Evolutionary conservation across 106 monocot genomes (phyloP).

Genomic region (Iris macrosiphon): DNA sequence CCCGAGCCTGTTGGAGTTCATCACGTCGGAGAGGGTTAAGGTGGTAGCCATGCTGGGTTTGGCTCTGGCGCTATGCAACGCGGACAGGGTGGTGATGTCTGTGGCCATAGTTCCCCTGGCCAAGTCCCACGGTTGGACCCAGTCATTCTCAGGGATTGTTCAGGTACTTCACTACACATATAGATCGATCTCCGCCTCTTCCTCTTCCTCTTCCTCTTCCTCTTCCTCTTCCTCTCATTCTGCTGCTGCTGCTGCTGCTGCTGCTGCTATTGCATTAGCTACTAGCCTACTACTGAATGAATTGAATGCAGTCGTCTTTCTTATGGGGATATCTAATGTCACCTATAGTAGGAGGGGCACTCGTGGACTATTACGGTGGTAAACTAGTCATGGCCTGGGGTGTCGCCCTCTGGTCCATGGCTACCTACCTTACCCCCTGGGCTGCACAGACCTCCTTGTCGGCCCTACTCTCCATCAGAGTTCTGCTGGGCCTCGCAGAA

Average conservation of each 20-base stretch:
- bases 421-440: conserved; percentile 93
- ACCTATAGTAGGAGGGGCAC: conserved; percentile 78
- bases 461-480: conserved; percentile 61
- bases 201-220: no score
- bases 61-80: background rate
- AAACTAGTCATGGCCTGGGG: conserved; percentile 89
- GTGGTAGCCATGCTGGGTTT: background rate
- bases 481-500: conserved; percentile 80
- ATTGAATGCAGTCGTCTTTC: conserved; percentile 82
- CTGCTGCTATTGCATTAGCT: conserved; percentile 20
- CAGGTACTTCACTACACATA: conserved; percentile 26
- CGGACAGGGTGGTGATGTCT: conserved; percentile 38
- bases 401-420: conserved; percentile 88
- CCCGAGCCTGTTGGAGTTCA: conserved; percentile 57
- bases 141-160: conserved; percentile 77
- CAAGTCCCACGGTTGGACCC: conserved; percentile 60
- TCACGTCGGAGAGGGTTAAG: conserved; percentile 95
- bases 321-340: conserved; percentile 97
- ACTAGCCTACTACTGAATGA: no score
- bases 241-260: background rate
- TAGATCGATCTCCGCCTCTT: no score
- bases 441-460: conserved; percentile 63
- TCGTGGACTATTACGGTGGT: conserved; percentile 91
- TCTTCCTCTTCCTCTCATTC: no score
- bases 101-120: conserved; percentile 91